Evolutionary conservation across 164 flowering plant genomes (phyloP), one percentile per base, ranked within the genome.

Genomic region (Houttuynia cordata): DNA sequence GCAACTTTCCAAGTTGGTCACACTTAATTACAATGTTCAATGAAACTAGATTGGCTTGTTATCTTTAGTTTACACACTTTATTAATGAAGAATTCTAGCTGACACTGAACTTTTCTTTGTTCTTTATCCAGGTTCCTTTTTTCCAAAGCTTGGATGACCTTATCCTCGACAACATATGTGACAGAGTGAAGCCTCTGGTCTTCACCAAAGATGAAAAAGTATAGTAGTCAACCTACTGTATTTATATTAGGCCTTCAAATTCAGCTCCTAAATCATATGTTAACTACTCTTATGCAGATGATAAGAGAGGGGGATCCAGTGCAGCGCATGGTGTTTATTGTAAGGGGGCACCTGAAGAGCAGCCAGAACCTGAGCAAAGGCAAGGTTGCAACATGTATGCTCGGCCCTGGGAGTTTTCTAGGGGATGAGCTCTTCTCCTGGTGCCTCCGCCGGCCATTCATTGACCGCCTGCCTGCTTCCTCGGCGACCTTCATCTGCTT

Each of bases 261-360:
- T 17, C 49, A 45, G 49, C 14, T 12, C 3, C 17, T 12, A 45
- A 17, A 10, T 12, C 49, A 45, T 45, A 45, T 45, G 49, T 12
- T 12, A 45, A 45, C 8, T 45, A 0, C 8, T 45, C 49, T 45
- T 15, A 18, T 25, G 63, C 81, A 93, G 98, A 79, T 93, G 19
- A 82, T 86, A n/a, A 75, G 88, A 73, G 99, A 93, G 82, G 96
- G 99, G 51, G 94, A 90, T 42, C 96, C 97, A 0, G 99, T 93
- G 62, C 86, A 72, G 22, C 70, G 87, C 10, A 87, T 93, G 81
- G 77, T 88, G 52, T 93, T 93, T 73, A 75, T 93, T 0, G 81
- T 86, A 7, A 77, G 80, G 0, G 99, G 99, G 10, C 80, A 77
- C 20, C 63, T 90, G 39, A 71, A 79, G 57, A 78, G 97, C 25